Percentiles rank a stretch among this genome's conserved stretches.
Conservation (phyloP, 371 early-diverging fungal genomes). For the Mucor piriformis region DNA sequence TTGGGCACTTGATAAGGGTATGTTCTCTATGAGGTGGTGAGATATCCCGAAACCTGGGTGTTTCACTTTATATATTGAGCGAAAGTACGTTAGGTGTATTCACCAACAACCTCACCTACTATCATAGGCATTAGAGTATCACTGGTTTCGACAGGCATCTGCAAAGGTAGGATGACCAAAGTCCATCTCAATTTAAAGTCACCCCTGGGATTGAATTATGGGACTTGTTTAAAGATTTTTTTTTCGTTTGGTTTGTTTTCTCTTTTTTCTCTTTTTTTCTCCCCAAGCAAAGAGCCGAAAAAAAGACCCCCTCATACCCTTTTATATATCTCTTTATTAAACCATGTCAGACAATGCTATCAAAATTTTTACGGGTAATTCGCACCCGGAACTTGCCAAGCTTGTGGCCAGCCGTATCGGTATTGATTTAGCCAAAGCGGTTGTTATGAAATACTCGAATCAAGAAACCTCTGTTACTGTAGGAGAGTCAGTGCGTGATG, state of each 20-base stretch:
- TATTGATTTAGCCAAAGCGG: conserved; percentile 86
- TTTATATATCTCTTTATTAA: neutral
- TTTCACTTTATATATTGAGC: no score
- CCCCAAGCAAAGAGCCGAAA: no score
- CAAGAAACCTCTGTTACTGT: conserved; percentile 96
- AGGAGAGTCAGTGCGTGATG: conserved; percentile 95
- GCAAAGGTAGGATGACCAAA: no score
- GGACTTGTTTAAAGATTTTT: conserved; percentile 18
- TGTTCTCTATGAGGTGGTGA: no score
- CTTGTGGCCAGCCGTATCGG: conserved; percentile 90
- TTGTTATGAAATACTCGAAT: conserved; percentile 94
- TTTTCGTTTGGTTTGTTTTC: neutral
- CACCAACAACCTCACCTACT: no score
- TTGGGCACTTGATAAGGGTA: no score
- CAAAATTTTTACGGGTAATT: conserved; percentile 97
- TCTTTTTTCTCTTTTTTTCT: conserved; percentile 4
- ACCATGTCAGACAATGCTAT: conserved; percentile 63
- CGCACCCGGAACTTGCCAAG: conserved; percentile 91
- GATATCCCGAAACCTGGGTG: no score
- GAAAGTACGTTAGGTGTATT: no score
- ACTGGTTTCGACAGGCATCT: no score
- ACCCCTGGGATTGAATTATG: conserved; percentile 9
- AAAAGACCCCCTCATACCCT: no score
- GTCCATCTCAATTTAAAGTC: no score
- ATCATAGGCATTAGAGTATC: no score